phyloP scores from a whole-genome alignment of 225 moss, liverwort and hornwort genomes.

The Bryoerythrophyllum caledonicum region DNA sequence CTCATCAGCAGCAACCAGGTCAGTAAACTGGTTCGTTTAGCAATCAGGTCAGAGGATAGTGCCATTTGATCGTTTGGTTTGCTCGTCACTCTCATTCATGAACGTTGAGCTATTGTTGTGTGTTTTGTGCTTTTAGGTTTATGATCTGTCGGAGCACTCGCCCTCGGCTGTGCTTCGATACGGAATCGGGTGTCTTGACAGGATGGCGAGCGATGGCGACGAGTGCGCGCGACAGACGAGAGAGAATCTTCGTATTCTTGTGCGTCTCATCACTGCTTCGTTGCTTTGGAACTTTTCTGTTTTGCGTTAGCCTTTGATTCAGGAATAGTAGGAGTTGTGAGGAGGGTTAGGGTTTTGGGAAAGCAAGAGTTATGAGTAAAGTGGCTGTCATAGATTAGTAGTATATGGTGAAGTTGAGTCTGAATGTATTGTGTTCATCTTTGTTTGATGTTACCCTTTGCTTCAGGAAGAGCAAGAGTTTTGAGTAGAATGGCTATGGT shows the following conservation, averaged over 20 bases:
- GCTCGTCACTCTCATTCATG: not conserved
- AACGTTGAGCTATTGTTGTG: not conserved
- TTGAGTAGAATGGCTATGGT: no score
- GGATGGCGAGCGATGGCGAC: slow-evolving; percentile 58
- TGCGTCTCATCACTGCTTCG: slow-evolving; percentile 25
- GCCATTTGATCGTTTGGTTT: not conserved
- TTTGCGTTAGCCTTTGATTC: not conserved
- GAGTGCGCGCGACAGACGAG: slow-evolving; percentile 63
- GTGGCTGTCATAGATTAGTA: no score
- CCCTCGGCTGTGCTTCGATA: slow-evolving; percentile 61
- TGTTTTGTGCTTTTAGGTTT: slow-evolving; percentile 54
- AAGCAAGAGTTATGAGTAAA: no score
- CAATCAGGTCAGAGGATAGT: slow-evolving; percentile 36
- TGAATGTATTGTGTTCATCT: not conserved
- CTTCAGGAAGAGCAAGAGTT: not conserved
- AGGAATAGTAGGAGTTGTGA: slow-evolving; percentile 16
- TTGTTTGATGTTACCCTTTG: not conserved
- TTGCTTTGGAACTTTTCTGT: not conserved
- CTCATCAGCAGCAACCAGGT: slow-evolving; percentile 56
- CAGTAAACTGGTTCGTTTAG: not conserved
- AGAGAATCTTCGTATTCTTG: slow-evolving; percentile 80
- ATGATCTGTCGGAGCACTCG: slow-evolving; percentile 62
- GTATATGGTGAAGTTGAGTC: not conserved
- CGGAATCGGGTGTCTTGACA: slow-evolving; percentile 77
- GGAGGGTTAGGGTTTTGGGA: not conserved